Evolutionary conservation across 352 stramenopile genomes (phyloP), one percentile per base, ranked within the genome.

Genomic region (Phytophthora fragariae): DNA sequence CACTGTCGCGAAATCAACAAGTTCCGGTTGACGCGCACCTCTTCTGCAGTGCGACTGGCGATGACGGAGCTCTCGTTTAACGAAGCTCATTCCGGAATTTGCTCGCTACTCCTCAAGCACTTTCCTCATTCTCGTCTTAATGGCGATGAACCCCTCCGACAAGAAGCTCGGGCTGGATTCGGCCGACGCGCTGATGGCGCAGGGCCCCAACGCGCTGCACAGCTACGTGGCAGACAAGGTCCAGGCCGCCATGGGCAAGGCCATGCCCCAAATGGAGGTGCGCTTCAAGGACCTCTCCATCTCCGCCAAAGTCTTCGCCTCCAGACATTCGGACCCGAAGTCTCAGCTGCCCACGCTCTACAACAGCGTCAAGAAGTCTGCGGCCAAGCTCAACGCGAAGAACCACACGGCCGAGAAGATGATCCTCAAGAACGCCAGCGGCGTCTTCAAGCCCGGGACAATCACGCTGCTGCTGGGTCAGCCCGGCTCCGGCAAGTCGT

Each of bases 241-340:
- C 12, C 69, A 85, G 67, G 64, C 66, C 44, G 75, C 80, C 15
- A 56, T 87, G 60, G 75, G 75, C 47, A 68, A 71, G 11, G 62
- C 75, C n/a, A 82, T 87, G 72, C 77, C 80, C 19, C 77, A 82
- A 67, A 83, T 87, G 72, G 77, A 87, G 59, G 63, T 87, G 17
- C 70, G 70, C 58, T 77, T 63, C 65, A 61, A 57, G 5, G 64
- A 76, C 58, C 59, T 76, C 31, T 56, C 71, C 5, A 66, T 80
- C 57, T 31, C 69, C 49, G 79, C 56, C 49, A 72, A 83, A 46
- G 55, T 79, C 15, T 57, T 78, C n/a, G 56, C 81, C 19, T 58
- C 66, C 37, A 41, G 69, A 14, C 56, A 75, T 21, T 59, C 72
- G 33, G 64, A 61, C 19, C 57, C 31, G 14, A 76, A 73, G 56